A percentile compares a stretch with the other conserved stretches of the same genome.
Evolutionary conservation across 352 stramenopile species (phyloP).

Genomic region (Pseudoperonospora humuli): DNA sequence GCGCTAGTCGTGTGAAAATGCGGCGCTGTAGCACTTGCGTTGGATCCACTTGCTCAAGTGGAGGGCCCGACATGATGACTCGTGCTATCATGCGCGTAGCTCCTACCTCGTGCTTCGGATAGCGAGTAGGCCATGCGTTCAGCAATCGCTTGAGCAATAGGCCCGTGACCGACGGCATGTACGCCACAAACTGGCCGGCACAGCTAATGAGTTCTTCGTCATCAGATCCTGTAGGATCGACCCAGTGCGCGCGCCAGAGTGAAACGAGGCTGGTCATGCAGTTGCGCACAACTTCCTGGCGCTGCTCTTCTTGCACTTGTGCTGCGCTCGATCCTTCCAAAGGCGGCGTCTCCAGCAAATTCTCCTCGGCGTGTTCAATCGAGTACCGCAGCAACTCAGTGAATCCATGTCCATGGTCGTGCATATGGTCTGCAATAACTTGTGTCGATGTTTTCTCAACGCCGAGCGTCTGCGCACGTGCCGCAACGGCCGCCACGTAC

Average conservation of each 20-base stretch:
- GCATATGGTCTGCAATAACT: slow-evolving; percentile 45
- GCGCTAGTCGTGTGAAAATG: slow-evolving; percentile 54
- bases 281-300: slow-evolving; percentile 56
- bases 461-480: slow-evolving; percentile 36
- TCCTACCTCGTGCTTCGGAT: slow-evolving; percentile 59
- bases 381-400: slow-evolving; percentile 75
- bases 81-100: slow-evolving; percentile 78
- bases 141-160: slow-evolving; percentile 50
- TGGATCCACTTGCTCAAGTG: slow-evolving; percentile 38
- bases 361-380: slow-evolving; percentile 68
- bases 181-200: slow-evolving; percentile 79
- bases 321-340: slow-evolving; percentile 16
- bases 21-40: slow-evolving; percentile 26
- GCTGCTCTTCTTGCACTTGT: slow-evolving; percentile 22
- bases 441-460: slow-evolving; percentile 43
- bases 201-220: slow-evolving; percentile 80
- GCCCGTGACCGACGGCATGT: slow-evolving; percentile 52
- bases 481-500: slow-evolving; percentile 52
- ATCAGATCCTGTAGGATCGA: slow-evolving; percentile 65
- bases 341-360: slow-evolving; percentile 10
- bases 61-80: slow-evolving; percentile 75
- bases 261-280: slow-evolving; percentile 54
- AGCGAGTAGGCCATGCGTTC: slow-evolving; percentile 53
- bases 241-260: slow-evolving; percentile 70
- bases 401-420: slow-evolving; percentile 77